phyloP scores from a whole-genome alignment of 345 rosid species.

The Eucalyptus viminalis region DNA sequence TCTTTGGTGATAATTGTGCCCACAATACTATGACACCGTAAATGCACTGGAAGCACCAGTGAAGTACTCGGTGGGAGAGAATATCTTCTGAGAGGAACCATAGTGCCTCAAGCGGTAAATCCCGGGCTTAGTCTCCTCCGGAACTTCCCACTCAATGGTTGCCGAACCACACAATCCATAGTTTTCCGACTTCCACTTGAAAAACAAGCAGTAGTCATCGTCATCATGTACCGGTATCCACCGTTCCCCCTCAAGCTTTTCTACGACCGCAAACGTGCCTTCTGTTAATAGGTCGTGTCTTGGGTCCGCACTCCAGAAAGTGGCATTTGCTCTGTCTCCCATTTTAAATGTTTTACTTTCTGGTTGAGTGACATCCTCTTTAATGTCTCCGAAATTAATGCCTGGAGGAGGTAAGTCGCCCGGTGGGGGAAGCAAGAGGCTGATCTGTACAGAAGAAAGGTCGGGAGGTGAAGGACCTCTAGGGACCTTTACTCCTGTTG shows the following conservation, averaged over 20 bases:
- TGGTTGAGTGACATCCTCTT: slow-evolving; percentile 15
- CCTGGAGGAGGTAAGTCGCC: slow-evolving; percentile 28
- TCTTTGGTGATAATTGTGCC: background rate
- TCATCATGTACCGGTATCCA: slow-evolving; percentile 46
- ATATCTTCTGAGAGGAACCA: slow-evolving; percentile 25
- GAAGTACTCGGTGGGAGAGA: slow-evolving; percentile 20
- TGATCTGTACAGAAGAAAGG: slow-evolving; percentile 28
- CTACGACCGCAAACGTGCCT: slow-evolving; percentile 43
- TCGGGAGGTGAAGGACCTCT: slow-evolving; percentile 26
- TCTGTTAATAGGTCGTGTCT: slow-evolving; percentile 43
- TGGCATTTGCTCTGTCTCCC: slow-evolving; percentile 26
- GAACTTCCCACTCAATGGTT: slow-evolving; percentile 36
- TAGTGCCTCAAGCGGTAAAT: slow-evolving; percentile 38
- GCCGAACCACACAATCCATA: slow-evolving; percentile 11
- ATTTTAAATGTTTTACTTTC: slow-evolving; percentile 14
- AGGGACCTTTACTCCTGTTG: slow-evolving; percentile 5
- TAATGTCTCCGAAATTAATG: slow-evolving; percentile 30
- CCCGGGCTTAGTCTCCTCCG: slow-evolving; percentile 14
- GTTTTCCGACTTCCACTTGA: slow-evolving; percentile 27
- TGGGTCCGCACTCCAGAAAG: slow-evolving; percentile 47
- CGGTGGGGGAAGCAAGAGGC: slow-evolving; percentile 6
- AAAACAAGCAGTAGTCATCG: slow-evolving; percentile 37
- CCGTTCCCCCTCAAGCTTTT: slow-evolving; percentile 20
- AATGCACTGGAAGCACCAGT: slow-evolving; percentile 42
- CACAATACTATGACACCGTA: slow-evolving; percentile 3